Base-by-base conservation (phyloP, 2,329 filamentous ascomycete species). In the Botryosphaeria dothidea region DNA sequence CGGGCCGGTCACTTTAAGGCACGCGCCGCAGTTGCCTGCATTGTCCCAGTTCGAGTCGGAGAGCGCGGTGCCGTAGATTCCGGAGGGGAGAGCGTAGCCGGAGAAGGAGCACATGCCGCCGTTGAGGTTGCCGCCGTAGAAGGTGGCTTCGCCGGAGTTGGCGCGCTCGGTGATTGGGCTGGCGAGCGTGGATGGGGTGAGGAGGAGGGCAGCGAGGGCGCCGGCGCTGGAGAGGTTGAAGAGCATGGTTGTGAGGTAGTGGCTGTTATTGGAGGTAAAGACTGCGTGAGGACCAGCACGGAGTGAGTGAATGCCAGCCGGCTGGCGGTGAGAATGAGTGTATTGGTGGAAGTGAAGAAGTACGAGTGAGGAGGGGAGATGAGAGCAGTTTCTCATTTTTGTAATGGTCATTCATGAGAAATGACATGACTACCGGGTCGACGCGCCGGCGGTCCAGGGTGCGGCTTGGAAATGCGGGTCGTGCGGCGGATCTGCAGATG, bases 91-190 rank as follows among this genome's bases (percentile, higher is more conserved):
- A 2, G 83, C 87, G 78, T 89, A 90, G 58, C 82, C 84, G 7
- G 80, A 79, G 80, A 90, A 90, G 15, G 84, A 86, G 76, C 88
- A 91, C 66, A 81, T 83, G 67, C 88, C 88, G 46, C 87, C 87
- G 5, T 76, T 73, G 1, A 87, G 73, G 72, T 78, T 77, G 13
- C 75, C 75, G 38, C 75, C 75, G 64, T 78, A 78, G 54, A 58
- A 77, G 15, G 75, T 77, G 21, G 75, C 76, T 23, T 72, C 62
- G 29, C 76, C 76, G 3, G 62, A 17, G 34, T 58, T 57, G 54
- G 54, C 15, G 31, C 51, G 51, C 31, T 41, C 17, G 23, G 34
- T 7, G 54, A 17, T 3, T 9, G 38, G 54, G 17, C 8, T 29
- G 38, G 54, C 38, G 17, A 15, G 3, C n/a, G 54, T 36, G 25